These are phyloP conservation scores for Pinus taeda DNA, from an alignment of 75 land plant species.

Conservation along the genomic window DNA sequence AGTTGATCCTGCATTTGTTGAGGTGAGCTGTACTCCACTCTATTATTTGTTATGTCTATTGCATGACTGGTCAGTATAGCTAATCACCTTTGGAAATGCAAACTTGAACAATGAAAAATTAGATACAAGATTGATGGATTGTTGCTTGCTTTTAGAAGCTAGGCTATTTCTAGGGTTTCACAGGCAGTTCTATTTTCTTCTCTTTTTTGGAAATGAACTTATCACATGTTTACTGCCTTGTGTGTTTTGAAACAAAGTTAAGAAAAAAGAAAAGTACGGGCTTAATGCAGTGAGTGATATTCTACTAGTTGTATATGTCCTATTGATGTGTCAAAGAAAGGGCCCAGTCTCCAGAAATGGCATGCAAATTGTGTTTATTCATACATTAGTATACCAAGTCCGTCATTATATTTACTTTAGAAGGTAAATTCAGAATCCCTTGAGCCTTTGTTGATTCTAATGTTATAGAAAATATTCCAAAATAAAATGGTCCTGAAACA, in stretches of 20 bases:
- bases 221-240: background rate
- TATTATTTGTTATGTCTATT: background rate
- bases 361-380: background rate
- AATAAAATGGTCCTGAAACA: background rate
- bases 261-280: too few relatives aligned
- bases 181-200: background rate
- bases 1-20: conserved; percentile 46
- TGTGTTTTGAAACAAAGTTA: conserved; percentile 1
- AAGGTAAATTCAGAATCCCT: background rate
- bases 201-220: background rate
- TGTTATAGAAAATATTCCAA: background rate
- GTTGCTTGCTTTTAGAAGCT: background rate
- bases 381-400: background rate
- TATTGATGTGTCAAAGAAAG: background rate
- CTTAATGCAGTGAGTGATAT: background rate
- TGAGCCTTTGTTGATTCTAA: background rate
- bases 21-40: conserved; percentile 26
- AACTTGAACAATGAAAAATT: too few relatives aligned
- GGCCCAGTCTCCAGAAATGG: background rate
- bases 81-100: background rate
- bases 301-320: background rate
- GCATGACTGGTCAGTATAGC: background rate
- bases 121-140: background rate
- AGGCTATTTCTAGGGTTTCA: background rate
- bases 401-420: background rate